Conservation (phyloP, 495 filamentous ascomycete species). For the Ascobolus immersus region DNA sequence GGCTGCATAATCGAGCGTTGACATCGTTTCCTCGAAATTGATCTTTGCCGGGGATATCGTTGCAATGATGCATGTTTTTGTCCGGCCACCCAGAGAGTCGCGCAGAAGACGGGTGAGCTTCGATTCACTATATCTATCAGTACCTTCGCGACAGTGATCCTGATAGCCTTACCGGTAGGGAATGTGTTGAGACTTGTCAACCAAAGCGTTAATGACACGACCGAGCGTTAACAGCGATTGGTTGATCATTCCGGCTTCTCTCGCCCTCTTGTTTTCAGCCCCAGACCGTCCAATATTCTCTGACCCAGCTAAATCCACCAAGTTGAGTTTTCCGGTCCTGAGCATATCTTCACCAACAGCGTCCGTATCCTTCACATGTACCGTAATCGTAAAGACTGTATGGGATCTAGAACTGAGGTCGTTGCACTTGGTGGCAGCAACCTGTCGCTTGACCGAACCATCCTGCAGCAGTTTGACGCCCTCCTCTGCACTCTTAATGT, state of each 20-base stretch:
- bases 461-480: slow-evolving; percentile 73
- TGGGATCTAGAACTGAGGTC: slow-evolving; percentile 89
- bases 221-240: slow-evolving; percentile 88
- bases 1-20: slow-evolving; percentile 90
- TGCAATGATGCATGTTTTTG: slow-evolving; percentile 96
- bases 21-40: slow-evolving; percentile 93
- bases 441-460: slow-evolving; percentile 79
- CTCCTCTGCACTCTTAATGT: slow-evolving; percentile 59
- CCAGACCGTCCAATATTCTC: slow-evolving; percentile 94
- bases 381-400: slow-evolving; percentile 86
- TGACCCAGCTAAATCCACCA: slow-evolving; percentile 88
- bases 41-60: slow-evolving; percentile 82
- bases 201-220: slow-evolving; percentile 89
- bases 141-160: neutral
- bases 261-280: slow-evolving; percentile 87
- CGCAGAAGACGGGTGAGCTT: slow-evolving; percentile 86
- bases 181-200: slow-evolving; percentile 74
- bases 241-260: slow-evolving; percentile 91
- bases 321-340: slow-evolving; percentile 79
- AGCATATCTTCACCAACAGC: slow-evolving; percentile 77
- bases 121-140: slow-evolving; percentile 37
- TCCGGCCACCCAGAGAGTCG: slow-evolving; percentile 83
- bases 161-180: slow-evolving; percentile 36
- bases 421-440: slow-evolving; percentile 94
- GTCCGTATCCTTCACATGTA: slow-evolving; percentile 51